phyloP scores from a whole-genome alignment of 2,329 filamentous ascomycete species.

The Fusarium scirpi region DNA sequence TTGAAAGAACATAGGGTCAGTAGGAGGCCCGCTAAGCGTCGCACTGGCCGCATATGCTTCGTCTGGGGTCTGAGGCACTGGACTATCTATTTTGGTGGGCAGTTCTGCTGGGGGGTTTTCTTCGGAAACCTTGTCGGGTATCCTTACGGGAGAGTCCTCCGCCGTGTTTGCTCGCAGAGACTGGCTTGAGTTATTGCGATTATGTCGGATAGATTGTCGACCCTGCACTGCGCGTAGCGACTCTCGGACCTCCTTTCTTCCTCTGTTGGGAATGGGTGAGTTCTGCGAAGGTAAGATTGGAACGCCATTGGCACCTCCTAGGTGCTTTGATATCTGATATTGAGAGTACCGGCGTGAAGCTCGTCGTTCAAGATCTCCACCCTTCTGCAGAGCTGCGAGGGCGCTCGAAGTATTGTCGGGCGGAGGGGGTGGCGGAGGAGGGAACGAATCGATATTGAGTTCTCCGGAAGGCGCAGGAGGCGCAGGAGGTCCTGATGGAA shows the following conservation, averaged over 20 bases:
- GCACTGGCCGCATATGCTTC: constrained; percentile 72
- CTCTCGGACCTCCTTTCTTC: constrained; percentile 81
- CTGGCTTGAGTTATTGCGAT: constrained; percentile 61
- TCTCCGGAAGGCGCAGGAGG: constrained; percentile 56
- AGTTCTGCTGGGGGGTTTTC: constrained; percentile 55
- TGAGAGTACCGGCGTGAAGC: constrained; percentile 94
- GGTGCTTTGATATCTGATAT: constrained; percentile 95
- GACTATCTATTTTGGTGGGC: constrained; percentile 49
- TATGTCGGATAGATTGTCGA: constrained; percentile 64
- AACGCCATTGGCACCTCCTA: constrained; percentile 85
- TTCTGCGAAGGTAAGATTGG: constrained; percentile 88
- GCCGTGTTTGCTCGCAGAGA: constrained; percentile 51
- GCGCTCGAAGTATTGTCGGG: constrained; percentile 86
- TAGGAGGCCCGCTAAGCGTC: constrained; percentile 69
- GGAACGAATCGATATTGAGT: constrained; percentile 73
- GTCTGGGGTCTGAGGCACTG: constrained; percentile 69
- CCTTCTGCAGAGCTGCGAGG: constrained; percentile 88
- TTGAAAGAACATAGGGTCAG: constrained; percentile 56
- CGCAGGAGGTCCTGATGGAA: constrained; percentile 58
- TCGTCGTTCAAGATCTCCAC: constrained; percentile 90
- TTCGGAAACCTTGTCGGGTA: constrained; percentile 72
- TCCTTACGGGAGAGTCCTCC: constrained; percentile 73
- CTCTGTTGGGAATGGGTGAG: constrained; percentile 85
- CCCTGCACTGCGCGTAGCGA: constrained; percentile 78
- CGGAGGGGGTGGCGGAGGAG: constrained; percentile 76